Conservation (phyloP, 495 filamentous ascomycete species). For the Thozetella sp. region DNA sequence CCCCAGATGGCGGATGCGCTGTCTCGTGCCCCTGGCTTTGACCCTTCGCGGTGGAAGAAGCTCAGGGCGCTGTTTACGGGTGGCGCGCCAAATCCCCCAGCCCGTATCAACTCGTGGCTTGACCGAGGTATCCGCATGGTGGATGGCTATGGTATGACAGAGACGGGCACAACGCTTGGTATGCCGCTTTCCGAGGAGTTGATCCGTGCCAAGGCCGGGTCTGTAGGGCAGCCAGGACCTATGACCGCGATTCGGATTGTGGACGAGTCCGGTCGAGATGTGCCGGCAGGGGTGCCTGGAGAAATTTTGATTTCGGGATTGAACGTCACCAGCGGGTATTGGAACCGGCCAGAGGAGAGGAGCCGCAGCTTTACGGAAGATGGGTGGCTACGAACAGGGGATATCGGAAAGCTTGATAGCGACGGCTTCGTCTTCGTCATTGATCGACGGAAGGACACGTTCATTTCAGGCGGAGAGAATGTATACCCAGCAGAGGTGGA, state of each 20-base stretch:
- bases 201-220: not conserved
- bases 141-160: conserved; percentile 4
- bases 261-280: not conserved
- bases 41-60: not conserved
- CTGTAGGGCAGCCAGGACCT: not conserved
- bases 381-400: not conserved
- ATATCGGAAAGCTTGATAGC: not conserved
- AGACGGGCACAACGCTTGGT: conserved; percentile 3
- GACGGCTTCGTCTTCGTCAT: not conserved
- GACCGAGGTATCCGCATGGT: not conserved
- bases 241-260: not conserved
- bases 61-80: conserved; percentile 3
- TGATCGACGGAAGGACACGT: conserved; percentile 1
- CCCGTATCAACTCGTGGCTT: not conserved
- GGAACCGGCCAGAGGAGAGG: not conserved
- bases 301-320: not conserved
- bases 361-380: not conserved
- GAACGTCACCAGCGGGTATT: not conserved
- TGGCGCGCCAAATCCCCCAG: not conserved
- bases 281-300: not conserved
- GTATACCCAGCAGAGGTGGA: conserved; percentile 61
- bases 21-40: not conserved
- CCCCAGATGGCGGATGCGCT: not conserved
- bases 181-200: not conserved
- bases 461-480: conserved; percentile 29